A percentile compares a stretch with the other conserved stretches of the same genome.
Conservation (phyloP, 2,329 filamentous ascomycete genomes). For the Juglanconis oblonga region DNA sequence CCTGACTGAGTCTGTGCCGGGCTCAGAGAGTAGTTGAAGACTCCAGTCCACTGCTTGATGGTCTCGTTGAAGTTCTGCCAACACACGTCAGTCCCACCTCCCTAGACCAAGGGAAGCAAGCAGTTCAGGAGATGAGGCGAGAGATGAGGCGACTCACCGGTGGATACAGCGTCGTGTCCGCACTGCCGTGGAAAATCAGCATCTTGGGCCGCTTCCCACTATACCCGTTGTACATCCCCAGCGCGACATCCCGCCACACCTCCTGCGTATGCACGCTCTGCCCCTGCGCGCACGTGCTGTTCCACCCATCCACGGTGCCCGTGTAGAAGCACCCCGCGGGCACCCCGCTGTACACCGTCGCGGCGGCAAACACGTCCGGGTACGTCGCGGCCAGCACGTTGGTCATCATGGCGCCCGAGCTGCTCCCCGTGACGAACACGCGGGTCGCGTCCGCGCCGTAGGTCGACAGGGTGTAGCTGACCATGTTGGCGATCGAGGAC, state of each 20-base stretch:
- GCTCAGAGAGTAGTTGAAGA: constrained; percentile 34
- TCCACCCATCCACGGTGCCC: constrained; percentile 43
- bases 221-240: constrained; percentile 51
- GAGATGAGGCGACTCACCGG: constrained; percentile 10
- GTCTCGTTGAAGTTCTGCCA: constrained; percentile 38
- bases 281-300: constrained; percentile 52
- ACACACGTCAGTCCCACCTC: background rate
- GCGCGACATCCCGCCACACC: constrained; percentile 39
- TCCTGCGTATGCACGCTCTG: constrained; percentile 38
- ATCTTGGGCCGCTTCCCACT: constrained; percentile 38
- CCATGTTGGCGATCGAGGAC: constrained; percentile 53
- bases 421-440: constrained; percentile 47
- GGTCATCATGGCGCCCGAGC: constrained; percentile 54
- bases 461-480: constrained; percentile 43
- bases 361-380: constrained; percentile 52
- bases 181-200: constrained; percentile 42
- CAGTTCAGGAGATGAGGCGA: constrained; percentile 25
- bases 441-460: constrained; percentile 46
- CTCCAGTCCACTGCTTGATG: constrained; percentile 45
- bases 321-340: constrained; percentile 54
- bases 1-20: constrained; percentile 28
- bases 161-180: constrained; percentile 36
- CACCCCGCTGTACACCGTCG: constrained; percentile 49
- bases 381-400: constrained; percentile 52
- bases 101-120: background rate